Conservation (phyloP, 371 early-diverging fungal species). For the Amoeboaphelidium protococcarum region DNA sequence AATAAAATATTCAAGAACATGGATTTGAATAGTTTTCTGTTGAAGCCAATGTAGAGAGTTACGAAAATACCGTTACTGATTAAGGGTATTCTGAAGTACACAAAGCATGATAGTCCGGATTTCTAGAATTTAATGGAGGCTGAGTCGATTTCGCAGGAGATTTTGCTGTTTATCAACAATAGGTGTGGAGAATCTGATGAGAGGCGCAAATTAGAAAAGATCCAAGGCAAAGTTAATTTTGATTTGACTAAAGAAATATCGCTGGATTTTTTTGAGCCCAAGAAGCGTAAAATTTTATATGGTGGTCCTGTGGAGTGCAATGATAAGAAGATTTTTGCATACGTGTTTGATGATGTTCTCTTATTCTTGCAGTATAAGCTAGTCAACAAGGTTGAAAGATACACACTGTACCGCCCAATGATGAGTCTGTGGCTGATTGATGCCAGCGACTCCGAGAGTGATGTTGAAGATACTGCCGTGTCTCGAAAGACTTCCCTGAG, state of each 20-base stretch:
- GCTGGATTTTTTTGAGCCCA: background rate
- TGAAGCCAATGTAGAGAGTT: constrained; percentile 78
- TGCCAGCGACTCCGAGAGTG: too few relatives aligned
- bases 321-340: background rate
- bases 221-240: background rate
- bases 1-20: constrained; percentile 27
- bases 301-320: background rate
- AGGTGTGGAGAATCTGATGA: background rate
- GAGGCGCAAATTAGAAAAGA: background rate
- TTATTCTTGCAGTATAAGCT: background rate
- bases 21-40: constrained; percentile 53
- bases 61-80: constrained; percentile 71
- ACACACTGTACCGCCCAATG: background rate
- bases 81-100: constrained; percentile 18
- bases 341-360: background rate
- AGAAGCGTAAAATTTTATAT: background rate
- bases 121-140: background rate
- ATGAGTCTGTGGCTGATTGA: background rate
- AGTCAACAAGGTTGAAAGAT: background rate
- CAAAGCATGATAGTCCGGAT: background rate
- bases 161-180: background rate
- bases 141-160: background rate
- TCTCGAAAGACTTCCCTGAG: too few relatives aligned
- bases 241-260: background rate
- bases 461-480: too few relatives aligned